Conservation (phyloP, 1,284 basidiomycete genomes). For the Amylostereum areolatum region DNA sequence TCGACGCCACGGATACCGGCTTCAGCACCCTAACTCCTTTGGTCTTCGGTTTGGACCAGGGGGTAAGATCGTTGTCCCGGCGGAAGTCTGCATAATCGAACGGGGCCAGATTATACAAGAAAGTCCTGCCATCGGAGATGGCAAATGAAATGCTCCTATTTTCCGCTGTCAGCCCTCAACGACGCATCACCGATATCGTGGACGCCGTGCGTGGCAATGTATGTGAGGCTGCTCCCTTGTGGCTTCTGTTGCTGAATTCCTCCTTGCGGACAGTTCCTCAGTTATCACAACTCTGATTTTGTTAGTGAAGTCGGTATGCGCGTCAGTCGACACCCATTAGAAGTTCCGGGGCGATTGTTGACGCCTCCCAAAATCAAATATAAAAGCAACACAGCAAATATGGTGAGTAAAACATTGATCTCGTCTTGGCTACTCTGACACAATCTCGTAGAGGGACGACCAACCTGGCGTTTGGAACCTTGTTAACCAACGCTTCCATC, state of each 20-base stretch:
- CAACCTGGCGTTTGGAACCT: slow-evolving; percentile 29
- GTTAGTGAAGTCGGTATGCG: slow-evolving; percentile 26
- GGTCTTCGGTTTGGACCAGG: slow-evolving; percentile 29
- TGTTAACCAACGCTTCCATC: slow-evolving; percentile 14
- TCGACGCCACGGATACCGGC: slow-evolving; percentile 21
- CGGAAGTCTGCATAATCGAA: slow-evolving; percentile 40
- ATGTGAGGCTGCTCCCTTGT: slow-evolving; percentile 1
- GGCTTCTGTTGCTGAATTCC: background rate
- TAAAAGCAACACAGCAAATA: slow-evolving; percentile 2
- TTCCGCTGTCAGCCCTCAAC: slow-evolving; percentile 33
- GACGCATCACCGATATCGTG: slow-evolving; percentile 29
- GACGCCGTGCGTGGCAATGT: slow-evolving; percentile 23
- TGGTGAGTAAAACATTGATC: slow-evolving; percentile 17
- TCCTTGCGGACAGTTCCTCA: slow-evolving; percentile 13
- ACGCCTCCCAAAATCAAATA: slow-evolving; percentile 21
- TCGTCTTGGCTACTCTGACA: background rate
- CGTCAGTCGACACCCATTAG: slow-evolving; percentile 18
- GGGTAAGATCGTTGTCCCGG: slow-evolving; percentile 35
- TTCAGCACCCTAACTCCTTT: slow-evolving; percentile 29
- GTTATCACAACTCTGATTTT: slow-evolving; percentile 27
- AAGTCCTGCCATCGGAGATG: slow-evolving; percentile 33
- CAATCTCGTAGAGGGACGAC: background rate
- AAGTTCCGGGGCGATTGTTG: slow-evolving; percentile 21
- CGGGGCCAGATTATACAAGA: slow-evolving; percentile 45
- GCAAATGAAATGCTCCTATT: slow-evolving; percentile 35